These are phyloP conservation scores for Geoglossum cookeanum DNA, from an alignment of 2,329 filamentous ascomycete species.

Conservation along the genomic window DNA sequence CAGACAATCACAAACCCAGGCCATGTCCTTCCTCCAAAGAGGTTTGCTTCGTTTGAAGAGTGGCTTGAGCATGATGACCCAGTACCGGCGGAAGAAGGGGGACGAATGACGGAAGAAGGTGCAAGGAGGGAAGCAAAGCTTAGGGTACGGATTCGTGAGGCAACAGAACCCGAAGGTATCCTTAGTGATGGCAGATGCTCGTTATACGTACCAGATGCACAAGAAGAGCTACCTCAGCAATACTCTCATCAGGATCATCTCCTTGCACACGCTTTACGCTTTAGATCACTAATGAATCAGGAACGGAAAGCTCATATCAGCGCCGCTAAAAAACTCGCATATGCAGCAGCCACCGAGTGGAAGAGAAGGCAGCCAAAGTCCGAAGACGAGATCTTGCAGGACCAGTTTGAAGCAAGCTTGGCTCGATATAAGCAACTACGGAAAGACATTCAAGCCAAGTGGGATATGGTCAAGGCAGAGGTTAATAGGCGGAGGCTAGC, in stretches of 20 bases:
- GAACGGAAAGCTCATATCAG: conserved; percentile 63
- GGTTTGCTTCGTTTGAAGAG: conserved; percentile 36
- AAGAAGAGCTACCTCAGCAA: conserved; percentile 55
- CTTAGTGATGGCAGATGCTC: conserved; percentile 53
- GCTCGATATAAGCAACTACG: conserved; percentile 54
- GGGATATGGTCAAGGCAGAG: conserved; percentile 37
- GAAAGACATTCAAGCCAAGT: conserved; percentile 41
- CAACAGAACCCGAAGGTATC: conserved; percentile 54
- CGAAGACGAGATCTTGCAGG: conserved; percentile 61
- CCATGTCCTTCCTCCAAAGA: conserved; percentile 26
- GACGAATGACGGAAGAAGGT: conserved; percentile 8
- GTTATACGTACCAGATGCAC: conserved; percentile 51
- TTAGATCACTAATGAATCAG: conserved; percentile 58
- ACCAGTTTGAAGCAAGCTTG: conserved; percentile 49
- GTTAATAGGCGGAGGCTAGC: conserved; percentile 39
- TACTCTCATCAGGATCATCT: conserved; percentile 83
- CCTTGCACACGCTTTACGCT: conserved; percentile 57
- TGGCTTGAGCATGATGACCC: conserved; percentile 39
- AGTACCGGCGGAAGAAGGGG: conserved; percentile 23
- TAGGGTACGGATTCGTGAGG: conserved; percentile 52
- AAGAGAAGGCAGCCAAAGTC: conserved; percentile 53
- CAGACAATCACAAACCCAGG: conserved; percentile 31
- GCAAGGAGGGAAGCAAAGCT: conserved; percentile 18
- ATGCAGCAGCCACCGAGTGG: conserved; percentile 62
- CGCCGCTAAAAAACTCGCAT: conserved; percentile 61